Evolutionary conservation across 139 green algal species (phyloP).

Genomic region (Chlorella sorokiniana): DNA sequence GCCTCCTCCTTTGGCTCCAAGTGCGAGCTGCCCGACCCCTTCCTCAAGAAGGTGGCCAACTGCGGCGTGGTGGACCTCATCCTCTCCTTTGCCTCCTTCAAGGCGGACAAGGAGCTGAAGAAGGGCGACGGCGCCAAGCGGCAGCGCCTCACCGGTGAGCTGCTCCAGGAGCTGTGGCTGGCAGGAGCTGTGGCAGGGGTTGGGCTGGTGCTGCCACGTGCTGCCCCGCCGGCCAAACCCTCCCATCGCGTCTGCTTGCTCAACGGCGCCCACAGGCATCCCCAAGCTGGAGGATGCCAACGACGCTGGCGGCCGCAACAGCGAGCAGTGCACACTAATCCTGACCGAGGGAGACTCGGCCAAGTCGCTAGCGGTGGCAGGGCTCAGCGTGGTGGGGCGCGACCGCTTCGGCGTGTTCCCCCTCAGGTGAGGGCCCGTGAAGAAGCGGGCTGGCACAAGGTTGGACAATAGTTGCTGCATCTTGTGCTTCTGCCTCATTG

Average conservation of each 20-base stretch:
- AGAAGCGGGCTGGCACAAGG: neutral
- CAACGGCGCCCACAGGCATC: slow-evolving; percentile 71
- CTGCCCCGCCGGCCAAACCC: neutral
- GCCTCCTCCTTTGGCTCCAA: slow-evolving; percentile 92
- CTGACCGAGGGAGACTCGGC: slow-evolving; percentile 98
- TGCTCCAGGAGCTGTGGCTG: neutral
- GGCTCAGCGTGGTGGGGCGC: slow-evolving; percentile 92
- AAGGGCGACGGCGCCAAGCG: slow-evolving; percentile 96
- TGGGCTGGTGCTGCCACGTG: neutral
- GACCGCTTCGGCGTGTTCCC: slow-evolving; percentile 98
- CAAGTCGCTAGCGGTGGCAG: slow-evolving; percentile 95
- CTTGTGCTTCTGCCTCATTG: neutral
- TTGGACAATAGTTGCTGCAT: neutral
- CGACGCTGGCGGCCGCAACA: slow-evolving; percentile 88
- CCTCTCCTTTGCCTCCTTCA: slow-evolving; percentile 90
- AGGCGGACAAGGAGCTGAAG: slow-evolving; percentile 95
- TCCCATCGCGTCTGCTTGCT: neutral
- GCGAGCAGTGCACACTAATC: slow-evolving; percentile 97
- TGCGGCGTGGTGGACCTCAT: slow-evolving; percentile 88
- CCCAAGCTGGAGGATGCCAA: slow-evolving; percentile 99
- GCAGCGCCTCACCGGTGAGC: slow-evolving; percentile 65
- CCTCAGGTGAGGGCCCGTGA: slow-evolving; percentile 69
- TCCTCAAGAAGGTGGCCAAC: slow-evolving; percentile 89
- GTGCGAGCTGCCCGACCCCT: slow-evolving; percentile 82
- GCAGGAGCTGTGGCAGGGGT: neutral